Conservation (phyloP, 225 moss, liverwort and hornwort species). For the Polytrichum formosum region DNA sequence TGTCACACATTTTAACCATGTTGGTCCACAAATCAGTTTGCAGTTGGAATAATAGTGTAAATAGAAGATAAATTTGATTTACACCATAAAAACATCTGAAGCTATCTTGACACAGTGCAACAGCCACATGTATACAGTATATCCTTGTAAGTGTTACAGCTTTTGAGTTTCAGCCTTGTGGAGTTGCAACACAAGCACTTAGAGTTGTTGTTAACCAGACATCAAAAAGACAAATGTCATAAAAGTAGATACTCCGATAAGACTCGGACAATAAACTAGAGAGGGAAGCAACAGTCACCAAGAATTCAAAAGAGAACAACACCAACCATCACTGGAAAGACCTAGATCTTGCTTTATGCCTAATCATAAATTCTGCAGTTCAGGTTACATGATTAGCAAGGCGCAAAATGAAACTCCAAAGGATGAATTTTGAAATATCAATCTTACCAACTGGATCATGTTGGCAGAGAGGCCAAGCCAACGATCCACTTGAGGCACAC, state of each 20-base stretch:
- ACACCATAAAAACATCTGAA: no score
- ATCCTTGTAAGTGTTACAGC: no score
- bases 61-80: neutral
- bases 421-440: neutral
- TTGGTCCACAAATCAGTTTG: neutral
- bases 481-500: constrained; percentile 48
- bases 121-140: no score
- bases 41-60: neutral
- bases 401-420: neutral
- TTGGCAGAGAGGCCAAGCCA: constrained; percentile 64
- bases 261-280: neutral
- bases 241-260: no score
- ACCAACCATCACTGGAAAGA: neutral
- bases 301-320: neutral
- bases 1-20: neutral
- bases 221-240: no score
- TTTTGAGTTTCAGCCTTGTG: no score
- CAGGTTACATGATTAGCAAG: no score
- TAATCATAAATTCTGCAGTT: no score
- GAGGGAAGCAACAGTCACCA: neutral
- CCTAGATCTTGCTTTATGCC: no score
- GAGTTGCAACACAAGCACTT: no score
- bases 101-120: no score
- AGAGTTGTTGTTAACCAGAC: no score
- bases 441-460: constrained; percentile 56